Percentiles rank a stretch among this genome's conserved stretches.
These are phyloP conservation scores for Pseudofabraea citricarpa DNA, from an alignment of 2,329 filamentous ascomycete genomes.

Conservation along the genomic window DNA sequence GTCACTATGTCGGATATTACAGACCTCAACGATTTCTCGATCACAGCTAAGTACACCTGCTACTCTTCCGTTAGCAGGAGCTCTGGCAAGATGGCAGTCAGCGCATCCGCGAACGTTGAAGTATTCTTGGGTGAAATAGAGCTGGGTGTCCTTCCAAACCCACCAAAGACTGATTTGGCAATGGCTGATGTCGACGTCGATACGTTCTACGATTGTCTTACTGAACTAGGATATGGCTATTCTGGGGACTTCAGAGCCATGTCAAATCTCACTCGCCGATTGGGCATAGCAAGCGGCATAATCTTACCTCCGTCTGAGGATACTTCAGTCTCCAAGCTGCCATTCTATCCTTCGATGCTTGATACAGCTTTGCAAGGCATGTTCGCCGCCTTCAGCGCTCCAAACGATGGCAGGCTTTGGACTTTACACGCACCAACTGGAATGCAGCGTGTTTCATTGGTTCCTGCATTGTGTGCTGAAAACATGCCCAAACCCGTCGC, in stretches of 20 bases:
- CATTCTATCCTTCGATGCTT: constrained; percentile 49
- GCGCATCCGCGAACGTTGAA: neutral
- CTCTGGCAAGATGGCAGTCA: neutral
- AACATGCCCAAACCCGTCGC: neutral
- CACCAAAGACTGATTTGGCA: neutral
- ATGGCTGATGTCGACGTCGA: neutral
- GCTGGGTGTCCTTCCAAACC: neutral
- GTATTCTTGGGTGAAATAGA: neutral
- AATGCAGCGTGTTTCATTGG: constrained; percentile 2
- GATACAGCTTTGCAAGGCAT: constrained; percentile 51
- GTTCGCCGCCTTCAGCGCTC: constrained; percentile 24
- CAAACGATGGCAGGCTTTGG: constrained; percentile 6
- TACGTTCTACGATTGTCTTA: neutral
- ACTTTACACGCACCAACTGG: constrained; percentile 6
- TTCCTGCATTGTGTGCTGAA: neutral
- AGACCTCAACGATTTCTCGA: neutral
- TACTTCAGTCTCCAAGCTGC: neutral
- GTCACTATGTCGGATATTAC: neutral
- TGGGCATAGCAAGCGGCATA: neutral
- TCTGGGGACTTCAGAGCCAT: constrained; percentile 1
- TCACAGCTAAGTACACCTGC: neutral
- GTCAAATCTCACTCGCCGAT: neutral
- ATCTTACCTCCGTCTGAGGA: neutral
- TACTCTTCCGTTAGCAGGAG: neutral
- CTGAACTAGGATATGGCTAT: constrained; percentile 4